Evolutionary conservation across 2,329 filamentous ascomycete species (phyloP).

Genomic region (Paraphaeosphaeria minitans): DNA sequence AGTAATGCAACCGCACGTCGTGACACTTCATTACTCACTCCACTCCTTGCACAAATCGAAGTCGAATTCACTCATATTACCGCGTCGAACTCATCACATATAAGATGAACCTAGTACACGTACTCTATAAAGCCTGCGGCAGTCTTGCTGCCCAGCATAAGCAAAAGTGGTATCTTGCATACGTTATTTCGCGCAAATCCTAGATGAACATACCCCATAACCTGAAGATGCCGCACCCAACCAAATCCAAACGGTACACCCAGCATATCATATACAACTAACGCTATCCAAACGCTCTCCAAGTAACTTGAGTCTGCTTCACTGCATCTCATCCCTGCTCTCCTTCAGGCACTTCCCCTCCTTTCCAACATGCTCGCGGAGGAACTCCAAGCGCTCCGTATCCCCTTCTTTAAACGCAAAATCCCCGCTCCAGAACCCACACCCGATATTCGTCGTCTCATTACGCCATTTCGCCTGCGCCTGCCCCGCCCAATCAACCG

Average conservation of each 20-base stretch:
- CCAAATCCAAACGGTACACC: not conserved
- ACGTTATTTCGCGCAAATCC: not conserved
- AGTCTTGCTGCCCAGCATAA: too few relatives aligned
- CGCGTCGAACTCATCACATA: too few relatives aligned
- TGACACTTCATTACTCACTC: too few relatives aligned
- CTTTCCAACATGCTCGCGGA: conserved; percentile 46
- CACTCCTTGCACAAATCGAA: too few relatives aligned
- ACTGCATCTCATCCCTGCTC: conserved; percentile 16
- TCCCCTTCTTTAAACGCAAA: conserved; percentile 44
- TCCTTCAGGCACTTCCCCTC: conserved; percentile 47
- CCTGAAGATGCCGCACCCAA: not conserved
- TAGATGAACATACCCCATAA: not conserved
- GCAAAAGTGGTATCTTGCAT: not conserved
- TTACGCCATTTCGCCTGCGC: conserved; percentile 37
- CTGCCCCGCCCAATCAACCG: conserved; percentile 43
- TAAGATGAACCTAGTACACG: too few relatives aligned
- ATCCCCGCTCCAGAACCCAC: conserved; percentile 47
- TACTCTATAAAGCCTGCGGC: too few relatives aligned
- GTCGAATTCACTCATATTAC: too few relatives aligned
- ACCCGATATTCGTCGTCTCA: conserved; percentile 47
- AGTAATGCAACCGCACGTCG: too few relatives aligned
- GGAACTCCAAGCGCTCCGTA: conserved; percentile 34
- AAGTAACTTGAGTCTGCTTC: too few relatives aligned
- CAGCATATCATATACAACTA: not conserved
- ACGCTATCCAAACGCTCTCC: not conserved